Conservation (phyloP, 805 yeast species). For the Lachancea waltii region DNA sequence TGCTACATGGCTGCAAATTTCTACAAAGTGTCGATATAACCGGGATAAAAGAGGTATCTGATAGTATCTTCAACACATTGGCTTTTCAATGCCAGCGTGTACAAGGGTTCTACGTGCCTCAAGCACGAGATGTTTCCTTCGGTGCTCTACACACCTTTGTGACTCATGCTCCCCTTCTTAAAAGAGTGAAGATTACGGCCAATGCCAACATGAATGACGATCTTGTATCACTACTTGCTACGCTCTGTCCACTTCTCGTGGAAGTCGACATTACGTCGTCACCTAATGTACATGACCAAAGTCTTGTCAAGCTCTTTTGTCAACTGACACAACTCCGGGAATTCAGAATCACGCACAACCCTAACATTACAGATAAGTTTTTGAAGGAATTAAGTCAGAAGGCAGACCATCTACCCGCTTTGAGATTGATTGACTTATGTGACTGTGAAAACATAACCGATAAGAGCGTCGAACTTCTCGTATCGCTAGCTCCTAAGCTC, state of each 20-base stretch:
- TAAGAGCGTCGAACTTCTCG: constrained; percentile 64
- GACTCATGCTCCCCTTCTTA: constrained; percentile 60
- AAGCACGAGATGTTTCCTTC: constrained; percentile 67
- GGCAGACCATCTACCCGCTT: constrained; percentile 43
- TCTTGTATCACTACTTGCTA: constrained; percentile 52
- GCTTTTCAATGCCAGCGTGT: constrained; percentile 67
- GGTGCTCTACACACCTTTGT: constrained; percentile 55
- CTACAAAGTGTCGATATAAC: constrained; percentile 85
- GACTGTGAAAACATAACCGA: constrained; percentile 80
- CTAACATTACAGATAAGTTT: constrained; percentile 60
- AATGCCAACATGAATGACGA: constrained; percentile 60
- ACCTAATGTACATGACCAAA: constrained; percentile 60
- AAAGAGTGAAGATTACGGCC: constrained; percentile 75
- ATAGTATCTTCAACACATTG: constrained; percentile 60
- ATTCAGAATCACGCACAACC: constrained; percentile 70
- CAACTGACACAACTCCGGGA: constrained; percentile 73
- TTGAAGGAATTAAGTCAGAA: constrained; percentile 34
- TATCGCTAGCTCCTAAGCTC: constrained; percentile 71
- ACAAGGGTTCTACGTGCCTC: constrained; percentile 88
- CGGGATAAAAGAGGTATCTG: constrained; percentile 63
- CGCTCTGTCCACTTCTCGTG: constrained; percentile 71
- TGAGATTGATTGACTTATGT: constrained; percentile 80
- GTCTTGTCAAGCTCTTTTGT: constrained; percentile 50
- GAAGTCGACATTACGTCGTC: constrained; percentile 88
- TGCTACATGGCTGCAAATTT: constrained; percentile 57